phyloP scores from a whole-genome alignment of 768 basidiomycete genomes.

The Paxillus rubicundulus region DNA sequence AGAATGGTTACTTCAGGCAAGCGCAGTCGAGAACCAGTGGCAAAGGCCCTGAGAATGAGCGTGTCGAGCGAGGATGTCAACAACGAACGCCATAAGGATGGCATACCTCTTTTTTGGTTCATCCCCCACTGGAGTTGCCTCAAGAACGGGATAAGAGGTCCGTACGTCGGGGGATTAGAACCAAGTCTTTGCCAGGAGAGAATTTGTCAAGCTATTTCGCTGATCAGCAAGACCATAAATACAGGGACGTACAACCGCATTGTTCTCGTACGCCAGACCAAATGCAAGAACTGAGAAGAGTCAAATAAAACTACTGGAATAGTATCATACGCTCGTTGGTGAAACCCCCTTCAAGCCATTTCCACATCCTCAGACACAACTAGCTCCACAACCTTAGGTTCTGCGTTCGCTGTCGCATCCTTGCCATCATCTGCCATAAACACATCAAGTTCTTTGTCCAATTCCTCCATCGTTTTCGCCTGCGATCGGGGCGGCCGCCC shows the following conservation, averaged over 20 bases:
- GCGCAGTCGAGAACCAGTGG: conserved; percentile 1
- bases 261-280: not conserved
- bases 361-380: conserved; percentile 46
- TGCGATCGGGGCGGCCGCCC: conserved; percentile 41
- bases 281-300: not conserved
- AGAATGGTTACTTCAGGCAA: conserved; percentile 19
- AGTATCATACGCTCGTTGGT: conserved; percentile 1
- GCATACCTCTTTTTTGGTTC: conserved; percentile 12
- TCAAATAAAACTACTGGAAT: conserved; percentile 19
- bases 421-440: conserved; percentile 66
- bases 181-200: no score
- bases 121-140: conserved; percentile 23
- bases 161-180: conserved; percentile 19
- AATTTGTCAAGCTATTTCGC: no score
- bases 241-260: not conserved
- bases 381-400: conserved; percentile 11
- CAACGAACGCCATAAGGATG: conserved; percentile 19
- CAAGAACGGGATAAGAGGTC: conserved; percentile 22
- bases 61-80: conserved; percentile 20
- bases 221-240: no score
- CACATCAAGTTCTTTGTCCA: conserved; percentile 86
- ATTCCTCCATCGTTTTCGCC: conserved; percentile 73
- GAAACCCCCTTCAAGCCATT: conserved; percentile 39
- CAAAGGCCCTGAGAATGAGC: conserved; percentile 9
- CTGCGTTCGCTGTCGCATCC: conserved; percentile 18